phyloP scores from a whole-genome alignment of 805 yeast genomes.

The Saturnispora saitoi region DNA sequence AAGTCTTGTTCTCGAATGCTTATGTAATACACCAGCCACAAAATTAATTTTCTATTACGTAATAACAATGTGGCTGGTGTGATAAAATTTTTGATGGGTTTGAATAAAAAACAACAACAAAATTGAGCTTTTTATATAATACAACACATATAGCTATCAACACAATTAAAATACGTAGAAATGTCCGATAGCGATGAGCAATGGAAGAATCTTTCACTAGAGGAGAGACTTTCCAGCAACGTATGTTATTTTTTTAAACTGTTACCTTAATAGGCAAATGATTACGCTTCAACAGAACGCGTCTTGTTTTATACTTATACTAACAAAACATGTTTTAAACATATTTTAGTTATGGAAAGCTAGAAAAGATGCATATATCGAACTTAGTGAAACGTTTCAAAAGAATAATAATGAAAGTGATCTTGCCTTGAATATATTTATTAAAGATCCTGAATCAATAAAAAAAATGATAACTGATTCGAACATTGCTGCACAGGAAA shows the following conservation, averaged over 20 bases:
- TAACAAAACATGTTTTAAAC: not conserved
- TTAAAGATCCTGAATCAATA: slow-evolving; percentile 45
- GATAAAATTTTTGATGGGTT: not conserved
- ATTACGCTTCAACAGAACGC: slow-evolving; percentile 7
- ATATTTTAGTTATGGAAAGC: slow-evolving; percentile 62
- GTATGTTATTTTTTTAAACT: slow-evolving; percentile 26
- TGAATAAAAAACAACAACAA: not conserved
- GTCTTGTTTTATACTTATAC: slow-evolving; percentile 3
- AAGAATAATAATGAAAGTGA: not conserved
- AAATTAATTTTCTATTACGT: not conserved
- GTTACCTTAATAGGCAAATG: not conserved
- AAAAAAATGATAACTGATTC: slow-evolving; percentile 60
- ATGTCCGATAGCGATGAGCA: slow-evolving; percentile 44
- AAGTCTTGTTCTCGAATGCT: not conserved
- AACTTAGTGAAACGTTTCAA: slow-evolving; percentile 43
- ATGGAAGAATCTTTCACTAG: slow-evolving; percentile 52
- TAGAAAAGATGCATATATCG: slow-evolving; percentile 71
- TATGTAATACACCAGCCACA: slow-evolving; percentile 1
- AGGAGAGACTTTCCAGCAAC: slow-evolving; percentile 58
- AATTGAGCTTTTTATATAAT: not conserved
- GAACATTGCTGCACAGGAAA: slow-evolving; percentile 88
- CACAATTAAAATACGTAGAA: not conserved
- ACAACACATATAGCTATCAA: not conserved
- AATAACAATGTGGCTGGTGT: not conserved
- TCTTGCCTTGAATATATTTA: slow-evolving; percentile 20